Evolutionary conservation across 495 filamentous ascomycete genomes (phyloP), one percentile per base, ranked within the genome.

Genomic region (Penicillium coprophilum): DNA sequence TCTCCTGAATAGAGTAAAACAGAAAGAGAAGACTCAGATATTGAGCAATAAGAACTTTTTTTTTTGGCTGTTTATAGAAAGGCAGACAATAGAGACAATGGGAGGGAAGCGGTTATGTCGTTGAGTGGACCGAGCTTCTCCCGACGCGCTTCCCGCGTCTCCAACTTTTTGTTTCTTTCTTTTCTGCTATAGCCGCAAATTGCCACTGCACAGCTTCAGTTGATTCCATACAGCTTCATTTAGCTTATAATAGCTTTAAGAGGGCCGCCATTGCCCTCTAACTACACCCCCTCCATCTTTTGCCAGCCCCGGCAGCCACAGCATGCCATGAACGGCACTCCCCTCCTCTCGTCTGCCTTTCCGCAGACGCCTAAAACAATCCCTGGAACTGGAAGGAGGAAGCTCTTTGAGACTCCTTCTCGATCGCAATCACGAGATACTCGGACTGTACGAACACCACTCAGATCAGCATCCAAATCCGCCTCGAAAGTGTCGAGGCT

Each of bases 261-360:
- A 36, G 24, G 44, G 17, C 44, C 2, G 31, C 0, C n/a, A 30
- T 47, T 8, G 41, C 41, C 3, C 13, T 50, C 32, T 30, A 28
- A 9, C 2, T 46, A 48, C n/a, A 24, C 46, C 27, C 20, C 23
- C 46, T 45, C 21, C 50, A 50, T 46, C 30, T 48, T 21, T 39
- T 56, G 23, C 39, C 46, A 50, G 47, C 43, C 44, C 63, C 59
- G 47, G 63, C 59, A 58, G 69, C 66, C 67, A 71, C 74, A 80
- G 71, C 71, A 82, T 86, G 82, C 82, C 74, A 90, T 89, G 87
- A 86, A 81, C 78, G 80, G 78, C 66, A 90, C 87, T 77, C 87
- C 87, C 66, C 82, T 82, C 70, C 80, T 89, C 68, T 78, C 84
- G 64, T 89, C 86, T 74, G 85, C 86, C 54, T 89, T 83, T 62